Evolutionary conservation across 306 rosid species (phyloP), one percentile per base, ranked within the genome.

Genomic region (Pueraria montana): DNA sequence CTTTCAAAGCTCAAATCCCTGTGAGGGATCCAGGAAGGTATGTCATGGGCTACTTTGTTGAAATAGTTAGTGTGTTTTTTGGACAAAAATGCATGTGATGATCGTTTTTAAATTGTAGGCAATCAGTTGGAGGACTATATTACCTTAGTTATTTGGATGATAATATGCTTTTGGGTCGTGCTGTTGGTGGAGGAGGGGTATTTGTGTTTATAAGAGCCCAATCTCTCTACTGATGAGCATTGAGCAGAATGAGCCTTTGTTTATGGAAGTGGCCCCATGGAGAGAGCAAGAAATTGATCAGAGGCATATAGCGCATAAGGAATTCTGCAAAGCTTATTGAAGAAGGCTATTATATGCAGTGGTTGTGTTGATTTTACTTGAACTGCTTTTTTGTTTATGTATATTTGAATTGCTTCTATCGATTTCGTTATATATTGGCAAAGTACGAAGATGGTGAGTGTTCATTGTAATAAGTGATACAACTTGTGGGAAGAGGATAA

Each of bases 171-270:
- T 77, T 96, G 96, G 99, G 99, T 13, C 98, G 98, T 50, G 92
- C 99, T 6, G 97, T 93, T 81, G 99, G 93, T 23, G 96, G 98
- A 2, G 99, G 98, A 43, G 99, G 99, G 34, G 92, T 91, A 1
- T 96, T 96, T 84, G 94, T 96, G 66, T 96, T 96, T 77, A 92
- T 93, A 0, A 92, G 84, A 92, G 89, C 96, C 74, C 99, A 93
- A 81, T 83, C 93, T 76, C 94, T 93, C 30, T 73, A 74, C 45
- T 90, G 83, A 77, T 72, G 69, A 74, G 49, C 72, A 63, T 59
- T 80, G 74, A 63, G 65, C 66, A 9, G 7, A 5, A 23, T 6
- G 38, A 83, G 50, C 79, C 34, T 23, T 72, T 2, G 53, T 43
- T 62, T 56, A 10, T 45, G 74, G 65, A 77, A 65, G 58, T 77